Percentiles rank a stretch among this genome's conserved stretches.
Evolutionary conservation across 495 filamentous ascomycete species (phyloP).

Genomic region (Elaphomyces granulatus): DNA sequence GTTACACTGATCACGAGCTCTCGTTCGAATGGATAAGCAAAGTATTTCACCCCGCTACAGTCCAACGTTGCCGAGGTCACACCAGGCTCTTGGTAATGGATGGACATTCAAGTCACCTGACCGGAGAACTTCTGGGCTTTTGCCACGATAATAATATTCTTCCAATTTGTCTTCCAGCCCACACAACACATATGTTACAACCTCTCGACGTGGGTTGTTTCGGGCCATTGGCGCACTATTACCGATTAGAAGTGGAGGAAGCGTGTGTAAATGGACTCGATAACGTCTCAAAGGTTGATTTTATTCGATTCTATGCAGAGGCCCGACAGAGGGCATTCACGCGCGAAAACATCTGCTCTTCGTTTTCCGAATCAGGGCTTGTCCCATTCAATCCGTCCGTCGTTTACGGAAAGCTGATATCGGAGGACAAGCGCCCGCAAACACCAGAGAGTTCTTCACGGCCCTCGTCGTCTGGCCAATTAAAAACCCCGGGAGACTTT

Average conservation of each 20-base stretch:
- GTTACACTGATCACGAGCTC: not conserved
- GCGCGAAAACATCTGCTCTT: not conserved
- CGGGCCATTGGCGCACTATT: constrained; percentile 3
- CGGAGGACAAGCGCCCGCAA: not conserved
- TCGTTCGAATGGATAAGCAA: not conserved
- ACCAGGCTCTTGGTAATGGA: constrained; percentile 5
- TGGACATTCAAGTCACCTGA: constrained; percentile 8
- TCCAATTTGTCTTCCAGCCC: constrained; percentile 3
- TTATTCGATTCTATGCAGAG: constrained; percentile 4
- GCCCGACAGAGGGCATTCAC: constrained; percentile 7
- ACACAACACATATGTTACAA: constrained; percentile 10
- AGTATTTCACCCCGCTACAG: not conserved
- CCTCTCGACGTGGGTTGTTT: constrained; percentile 13
- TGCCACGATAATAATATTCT: constrained; percentile 10
- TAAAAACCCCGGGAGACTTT: not conserved
- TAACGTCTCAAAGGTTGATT: constrained; percentile 13
- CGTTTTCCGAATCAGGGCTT: constrained; percentile 2
- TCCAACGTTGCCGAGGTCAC: not conserved
- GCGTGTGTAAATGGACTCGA: not conserved
- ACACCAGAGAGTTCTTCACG: not conserved
- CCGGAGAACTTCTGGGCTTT: constrained; percentile 2
- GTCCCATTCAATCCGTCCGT: constrained; percentile 6
- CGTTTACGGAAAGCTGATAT: constrained; percentile 1
- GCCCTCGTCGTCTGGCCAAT: not conserved
- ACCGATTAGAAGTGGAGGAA: not conserved